phyloP scores from a whole-genome alignment of 2,329 filamentous ascomycete species.

The Ophiostoma perfectum region DNA sequence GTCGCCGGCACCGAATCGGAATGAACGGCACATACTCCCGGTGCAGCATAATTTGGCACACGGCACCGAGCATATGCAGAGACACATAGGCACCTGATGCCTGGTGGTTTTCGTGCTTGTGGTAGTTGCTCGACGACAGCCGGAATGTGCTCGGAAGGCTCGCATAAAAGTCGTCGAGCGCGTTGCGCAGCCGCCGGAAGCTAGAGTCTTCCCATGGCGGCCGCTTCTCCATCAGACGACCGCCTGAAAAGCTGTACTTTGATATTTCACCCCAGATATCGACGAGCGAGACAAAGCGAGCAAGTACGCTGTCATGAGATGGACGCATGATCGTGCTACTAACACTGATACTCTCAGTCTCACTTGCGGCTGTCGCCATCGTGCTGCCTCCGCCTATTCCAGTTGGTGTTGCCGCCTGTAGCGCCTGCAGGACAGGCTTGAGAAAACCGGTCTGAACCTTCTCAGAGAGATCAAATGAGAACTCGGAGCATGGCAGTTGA shows the following conservation, averaged over 20 bases:
- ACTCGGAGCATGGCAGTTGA: constrained; percentile 62
- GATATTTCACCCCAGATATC: constrained; percentile 56
- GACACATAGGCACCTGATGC: constrained; percentile 61
- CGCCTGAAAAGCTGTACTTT: constrained; percentile 48
- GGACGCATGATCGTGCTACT: constrained; percentile 18
- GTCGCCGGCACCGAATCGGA: constrained; percentile 48
- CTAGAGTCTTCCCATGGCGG: constrained; percentile 56
- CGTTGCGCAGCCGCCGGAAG: constrained; percentile 49
- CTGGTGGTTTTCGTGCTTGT: constrained; percentile 59
- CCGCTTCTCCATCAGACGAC: constrained; percentile 45
- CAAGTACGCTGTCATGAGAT: constrained; percentile 43
- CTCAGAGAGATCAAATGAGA: constrained; percentile 57
- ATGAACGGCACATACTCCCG: constrained; percentile 64
- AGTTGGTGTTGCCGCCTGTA: not conserved
- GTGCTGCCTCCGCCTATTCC: not conserved
- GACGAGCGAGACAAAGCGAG: constrained; percentile 53
- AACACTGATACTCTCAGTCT: not conserved
- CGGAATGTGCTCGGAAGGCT: constrained; percentile 52
- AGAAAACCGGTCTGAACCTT: constrained; percentile 52
- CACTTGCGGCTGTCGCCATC: not conserved
- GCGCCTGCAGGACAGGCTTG: constrained; percentile 17
- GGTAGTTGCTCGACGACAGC: constrained; percentile 57
- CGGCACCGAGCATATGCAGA: constrained; percentile 59
- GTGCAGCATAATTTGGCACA: constrained; percentile 64
- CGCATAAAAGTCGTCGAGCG: constrained; percentile 49